These are phyloP conservation scores for Aureobasidium sp. DNA, from an alignment of 2,329 filamentous ascomycete genomes.

Conservation along the genomic window DNA sequence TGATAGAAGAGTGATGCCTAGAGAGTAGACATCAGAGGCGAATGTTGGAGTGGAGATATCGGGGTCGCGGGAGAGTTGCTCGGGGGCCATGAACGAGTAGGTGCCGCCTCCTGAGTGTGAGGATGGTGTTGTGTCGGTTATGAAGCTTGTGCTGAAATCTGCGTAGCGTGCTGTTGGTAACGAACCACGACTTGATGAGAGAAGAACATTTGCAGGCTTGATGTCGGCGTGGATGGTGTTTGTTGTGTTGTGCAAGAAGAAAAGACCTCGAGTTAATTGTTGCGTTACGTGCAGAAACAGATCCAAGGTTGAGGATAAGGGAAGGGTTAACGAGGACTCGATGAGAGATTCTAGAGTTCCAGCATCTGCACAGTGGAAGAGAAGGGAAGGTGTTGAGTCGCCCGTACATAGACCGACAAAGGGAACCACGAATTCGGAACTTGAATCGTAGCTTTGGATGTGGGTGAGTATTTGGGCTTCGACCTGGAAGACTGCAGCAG, in stretches of 20 bases:
- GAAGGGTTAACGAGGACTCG: not conserved
- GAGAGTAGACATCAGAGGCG: constrained; percentile 48
- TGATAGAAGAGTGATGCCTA: constrained; percentile 50
- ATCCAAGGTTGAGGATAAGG: not conserved
- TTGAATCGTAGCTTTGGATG: constrained; percentile 28
- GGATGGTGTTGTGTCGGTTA: constrained; percentile 44
- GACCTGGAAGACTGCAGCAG: constrained; percentile 35
- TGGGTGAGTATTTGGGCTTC: constrained; percentile 38
- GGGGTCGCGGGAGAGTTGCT: constrained; percentile 35
- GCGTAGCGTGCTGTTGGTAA: constrained; percentile 38
- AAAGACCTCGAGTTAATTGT: constrained; percentile 44
- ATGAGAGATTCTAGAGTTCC: constrained; percentile 35
- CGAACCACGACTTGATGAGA: constrained; percentile 31
- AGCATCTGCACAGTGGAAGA: constrained; percentile 37
- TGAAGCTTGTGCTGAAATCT: constrained; percentile 49
- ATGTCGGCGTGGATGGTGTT: constrained; percentile 51
- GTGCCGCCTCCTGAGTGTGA: constrained; percentile 37
- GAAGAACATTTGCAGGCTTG: constrained; percentile 54
- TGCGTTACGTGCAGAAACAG: constrained; percentile 46
- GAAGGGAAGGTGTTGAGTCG: constrained; percentile 28
- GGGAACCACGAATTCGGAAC: constrained; percentile 32
- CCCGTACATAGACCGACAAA: constrained; percentile 38
- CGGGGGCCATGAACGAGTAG: constrained; percentile 49
- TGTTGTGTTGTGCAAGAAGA: constrained; percentile 43
- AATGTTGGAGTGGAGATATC: constrained; percentile 34